Percentiles rank a stretch among this genome's conserved stretches.
phyloP scores from a whole-genome alignment of 2,329 filamentous ascomycete species.

The Colletotrichum costaricense region DNA sequence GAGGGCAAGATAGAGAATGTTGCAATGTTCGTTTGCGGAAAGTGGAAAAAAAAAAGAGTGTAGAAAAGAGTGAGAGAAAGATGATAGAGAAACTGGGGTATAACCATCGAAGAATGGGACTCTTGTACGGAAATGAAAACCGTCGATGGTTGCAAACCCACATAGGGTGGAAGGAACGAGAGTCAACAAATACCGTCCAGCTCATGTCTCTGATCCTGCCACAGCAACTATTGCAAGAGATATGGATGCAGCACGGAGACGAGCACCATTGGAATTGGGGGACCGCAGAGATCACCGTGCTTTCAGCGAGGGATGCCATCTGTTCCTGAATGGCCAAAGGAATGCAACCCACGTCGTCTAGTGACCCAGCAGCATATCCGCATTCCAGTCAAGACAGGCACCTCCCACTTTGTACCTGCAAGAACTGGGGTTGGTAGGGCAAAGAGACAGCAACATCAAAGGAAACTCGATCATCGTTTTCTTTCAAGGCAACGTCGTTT shows the following conservation, averaged over 20 bases:
- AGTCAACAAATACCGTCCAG: conserved; percentile 36
- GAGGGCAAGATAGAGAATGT: not conserved
- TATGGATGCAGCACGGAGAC: conserved; percentile 32
- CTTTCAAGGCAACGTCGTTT: conserved; percentile 21
- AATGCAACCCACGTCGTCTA: conserved; percentile 33
- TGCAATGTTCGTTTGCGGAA: conserved; percentile 28
- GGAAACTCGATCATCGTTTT: not conserved
- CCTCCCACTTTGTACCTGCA: conserved; percentile 4
- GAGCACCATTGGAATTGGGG: conserved; percentile 23
- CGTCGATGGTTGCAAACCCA: conserved; percentile 34
- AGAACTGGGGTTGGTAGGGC: conserved; percentile 18
- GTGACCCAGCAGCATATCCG: conserved; percentile 32
- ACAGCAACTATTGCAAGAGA: conserved; percentile 32
- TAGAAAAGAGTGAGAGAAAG: conserved; percentile 24
- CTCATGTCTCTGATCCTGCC: conserved; percentile 32
- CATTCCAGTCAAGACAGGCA: conserved; percentile 29
- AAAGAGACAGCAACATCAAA: conserved; percentile 22
- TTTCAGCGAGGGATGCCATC: conserved; percentile 29
- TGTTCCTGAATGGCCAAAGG: conserved; percentile 25
- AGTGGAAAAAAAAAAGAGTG: not conserved
- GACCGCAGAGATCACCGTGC: conserved; percentile 31
- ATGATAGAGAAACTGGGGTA: conserved; percentile 21
- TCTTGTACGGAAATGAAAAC: conserved; percentile 35
- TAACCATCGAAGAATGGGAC: conserved; percentile 34
- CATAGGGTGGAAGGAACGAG: conserved; percentile 24